These are phyloP conservation scores for Boletellus sp. DNA, from an alignment of 1,284 basidiomycete genomes.

Conservation along the genomic window DNA sequence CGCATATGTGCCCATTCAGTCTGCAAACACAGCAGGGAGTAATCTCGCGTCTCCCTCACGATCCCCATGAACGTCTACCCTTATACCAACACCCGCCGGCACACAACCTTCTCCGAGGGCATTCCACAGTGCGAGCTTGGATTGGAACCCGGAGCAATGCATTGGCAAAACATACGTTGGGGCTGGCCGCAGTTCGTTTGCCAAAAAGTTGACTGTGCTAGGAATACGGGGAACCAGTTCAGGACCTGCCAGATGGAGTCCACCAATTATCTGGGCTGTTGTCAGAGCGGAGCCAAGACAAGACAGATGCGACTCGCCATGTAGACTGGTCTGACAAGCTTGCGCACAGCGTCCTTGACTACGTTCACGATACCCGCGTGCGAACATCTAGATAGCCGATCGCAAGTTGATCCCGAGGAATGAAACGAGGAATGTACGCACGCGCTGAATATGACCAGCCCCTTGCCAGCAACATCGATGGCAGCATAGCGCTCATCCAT, in stretches of 20 bases:
- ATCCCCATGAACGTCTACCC: conserved; percentile 50
- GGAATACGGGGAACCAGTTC: conserved; percentile 60
- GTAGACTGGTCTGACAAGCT: conserved; percentile 65
- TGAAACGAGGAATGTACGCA: conserved; percentile 36
- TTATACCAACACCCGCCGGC: conserved; percentile 70
- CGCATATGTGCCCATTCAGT: neutral
- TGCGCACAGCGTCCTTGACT: conserved; percentile 58
- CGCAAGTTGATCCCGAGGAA: neutral
- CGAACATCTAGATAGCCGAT: conserved; percentile 52
- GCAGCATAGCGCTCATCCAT: conserved; percentile 80
- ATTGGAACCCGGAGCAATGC: conserved; percentile 78
- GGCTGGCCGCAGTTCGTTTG: conserved; percentile 52
- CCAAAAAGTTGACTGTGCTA: conserved; percentile 69
- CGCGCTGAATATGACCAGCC: conserved; percentile 79
- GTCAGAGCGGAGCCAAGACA: neutral
- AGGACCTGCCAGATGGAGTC: conserved; percentile 71
- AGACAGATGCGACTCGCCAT: conserved; percentile 46
- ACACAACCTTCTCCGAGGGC: conserved; percentile 73
- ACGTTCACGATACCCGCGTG: conserved; percentile 86
- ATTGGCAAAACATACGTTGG: conserved; percentile 75
- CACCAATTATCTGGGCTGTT: conserved; percentile 60
- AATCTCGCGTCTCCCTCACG: conserved; percentile 38
- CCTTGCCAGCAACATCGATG: conserved; percentile 75
- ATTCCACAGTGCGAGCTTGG: conserved; percentile 62
- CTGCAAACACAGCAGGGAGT: conserved; percentile 24